These are phyloP conservation scores for Sapria himalayana DNA, from an alignment of 345 rosid species.

Conservation along the genomic window DNA sequence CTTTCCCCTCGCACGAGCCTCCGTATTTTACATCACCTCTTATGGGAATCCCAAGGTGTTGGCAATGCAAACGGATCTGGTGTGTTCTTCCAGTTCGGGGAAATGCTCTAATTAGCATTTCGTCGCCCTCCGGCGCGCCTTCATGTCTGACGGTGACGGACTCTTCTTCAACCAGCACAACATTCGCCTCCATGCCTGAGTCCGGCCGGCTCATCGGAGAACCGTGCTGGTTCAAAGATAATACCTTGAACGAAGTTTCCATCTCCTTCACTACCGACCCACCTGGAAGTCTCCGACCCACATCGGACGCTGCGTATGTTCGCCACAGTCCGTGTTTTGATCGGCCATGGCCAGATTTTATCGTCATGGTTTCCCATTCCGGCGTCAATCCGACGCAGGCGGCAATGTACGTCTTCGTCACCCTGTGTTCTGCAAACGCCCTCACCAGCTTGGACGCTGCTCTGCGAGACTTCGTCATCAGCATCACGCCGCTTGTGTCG, in stretches of 20 bases:
- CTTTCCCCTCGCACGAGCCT: conserved; percentile 61
- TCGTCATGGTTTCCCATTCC: conserved; percentile 38
- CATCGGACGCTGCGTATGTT: conserved; percentile 56
- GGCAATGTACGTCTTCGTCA: conserved; percentile 61
- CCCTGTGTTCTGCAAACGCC: conserved; percentile 58
- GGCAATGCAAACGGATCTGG: conserved; percentile 86
- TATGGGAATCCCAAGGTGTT: conserved; percentile 55
- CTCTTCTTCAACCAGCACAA: conserved; percentile 26
- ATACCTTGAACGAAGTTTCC: conserved; percentile 62
- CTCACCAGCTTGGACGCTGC: conserved; percentile 71
- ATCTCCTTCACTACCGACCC: conserved; percentile 71
- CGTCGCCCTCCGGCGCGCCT: conserved; percentile 16
- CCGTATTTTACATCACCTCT: conserved; percentile 80
- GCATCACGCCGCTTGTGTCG: conserved; percentile 74
- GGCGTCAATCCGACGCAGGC: conserved; percentile 43
- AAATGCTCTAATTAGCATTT: conserved; percentile 52
- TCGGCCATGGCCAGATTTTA: conserved; percentile 82
- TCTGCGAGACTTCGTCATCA: conserved; percentile 64
- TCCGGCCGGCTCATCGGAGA: conserved; percentile 11
- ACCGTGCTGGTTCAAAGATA: conserved; percentile 32
- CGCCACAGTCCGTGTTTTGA: conserved; percentile 91
- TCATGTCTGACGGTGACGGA: conserved; percentile 11
- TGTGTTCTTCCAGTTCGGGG: conserved; percentile 83
- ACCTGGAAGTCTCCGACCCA: conserved; percentile 50
- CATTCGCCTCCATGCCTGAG: conserved; percentile 10